These are phyloP conservation scores for Gossypium longicalyx DNA, from an alignment of 345 rosid species.

Conservation along the genomic window DNA sequence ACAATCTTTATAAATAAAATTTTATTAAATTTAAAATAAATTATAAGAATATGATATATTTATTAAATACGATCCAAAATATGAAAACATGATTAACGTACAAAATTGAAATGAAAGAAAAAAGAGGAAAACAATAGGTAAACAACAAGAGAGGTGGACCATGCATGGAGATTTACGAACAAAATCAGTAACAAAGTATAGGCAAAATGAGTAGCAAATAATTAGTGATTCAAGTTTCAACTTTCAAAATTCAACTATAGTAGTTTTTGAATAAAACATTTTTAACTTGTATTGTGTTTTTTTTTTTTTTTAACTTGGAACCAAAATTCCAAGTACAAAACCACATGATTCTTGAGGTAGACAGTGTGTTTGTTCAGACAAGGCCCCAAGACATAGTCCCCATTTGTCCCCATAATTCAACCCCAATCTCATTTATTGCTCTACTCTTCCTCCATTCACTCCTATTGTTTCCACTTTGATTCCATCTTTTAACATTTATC, in stretches of 20 bases:
- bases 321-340: slow-evolving; percentile 1
- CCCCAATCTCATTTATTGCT: neutral
- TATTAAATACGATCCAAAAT: too few relatives aligned
- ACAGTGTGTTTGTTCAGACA: neutral
- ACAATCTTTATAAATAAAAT: too few relatives aligned
- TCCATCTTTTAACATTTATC: neutral
- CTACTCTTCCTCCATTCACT: neutral
- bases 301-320: neutral
- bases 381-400: neutral
- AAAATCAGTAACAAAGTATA: neutral
- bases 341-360: neutral
- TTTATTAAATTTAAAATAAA: too few relatives aligned
- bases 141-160: neutral
- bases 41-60: too few relatives aligned
- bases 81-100: too few relatives aligned
- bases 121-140: too few relatives aligned
- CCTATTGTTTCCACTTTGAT: neutral
- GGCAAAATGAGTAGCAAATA: slow-evolving; percentile 9
- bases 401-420: neutral
- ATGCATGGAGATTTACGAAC: neutral
- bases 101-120: too few relatives aligned
- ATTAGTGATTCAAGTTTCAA: neutral
- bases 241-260: neutral
- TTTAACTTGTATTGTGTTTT: neutral
- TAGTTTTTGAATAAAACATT: neutral